These are phyloP conservation scores for Leccinum griseonigrum DNA, from an alignment of 1,284 basidiomycete species.

Conservation along the genomic window DNA sequence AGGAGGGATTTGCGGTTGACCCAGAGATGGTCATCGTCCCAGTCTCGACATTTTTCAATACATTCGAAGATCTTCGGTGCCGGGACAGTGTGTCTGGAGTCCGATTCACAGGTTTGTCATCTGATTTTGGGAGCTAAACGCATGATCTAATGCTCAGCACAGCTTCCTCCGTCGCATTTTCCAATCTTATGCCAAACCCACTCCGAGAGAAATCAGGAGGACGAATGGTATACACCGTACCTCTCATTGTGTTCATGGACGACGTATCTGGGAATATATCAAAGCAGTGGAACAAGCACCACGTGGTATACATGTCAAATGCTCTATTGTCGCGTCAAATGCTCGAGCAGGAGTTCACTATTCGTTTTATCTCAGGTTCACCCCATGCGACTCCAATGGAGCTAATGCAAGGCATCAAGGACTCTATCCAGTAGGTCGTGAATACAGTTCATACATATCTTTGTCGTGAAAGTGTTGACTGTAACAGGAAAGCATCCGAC, in stretches of 20 bases:
- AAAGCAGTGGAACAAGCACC: slow-evolving; percentile 2
- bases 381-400: neutral
- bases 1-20: too few relatives aligned
- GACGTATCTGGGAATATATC: slow-evolving; percentile 9
- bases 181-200: too few relatives aligned
- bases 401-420: neutral
- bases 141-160: too few relatives aligned
- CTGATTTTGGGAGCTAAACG: too few relatives aligned
- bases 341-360: neutral
- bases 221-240: too few relatives aligned
- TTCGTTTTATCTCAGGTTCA: neutral
- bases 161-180: too few relatives aligned
- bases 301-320: neutral
- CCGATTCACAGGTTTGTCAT: too few relatives aligned
- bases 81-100: too few relatives aligned
- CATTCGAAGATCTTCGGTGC: too few relatives aligned
- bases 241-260: slow-evolving; percentile 25
- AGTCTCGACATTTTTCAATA: too few relatives aligned
- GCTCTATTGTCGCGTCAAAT: neutral
- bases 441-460: neutral
- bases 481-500: neutral
- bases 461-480: neutral
- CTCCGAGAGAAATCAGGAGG: too few relatives aligned
- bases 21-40: too few relatives aligned
- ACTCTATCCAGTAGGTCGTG: neutral